Evolutionary conservation across 106 monocot genomes (phyloP).

Genomic region (Acorus gramineus): DNA sequence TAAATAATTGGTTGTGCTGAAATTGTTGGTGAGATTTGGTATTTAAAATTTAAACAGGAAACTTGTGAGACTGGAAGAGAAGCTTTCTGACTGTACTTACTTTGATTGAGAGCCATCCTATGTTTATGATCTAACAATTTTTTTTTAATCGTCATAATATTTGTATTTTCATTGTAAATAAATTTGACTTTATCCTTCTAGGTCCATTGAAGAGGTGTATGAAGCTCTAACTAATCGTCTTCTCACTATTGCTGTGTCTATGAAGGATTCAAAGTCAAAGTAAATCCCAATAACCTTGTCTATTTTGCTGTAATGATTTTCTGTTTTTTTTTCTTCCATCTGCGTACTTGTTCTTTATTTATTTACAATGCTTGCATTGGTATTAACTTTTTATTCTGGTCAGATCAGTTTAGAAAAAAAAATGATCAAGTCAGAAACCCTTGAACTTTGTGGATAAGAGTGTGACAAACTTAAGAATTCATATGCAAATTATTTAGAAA

Average conservation of each 20-base stretch:
- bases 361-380: background rate
- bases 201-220: constrained; percentile 72
- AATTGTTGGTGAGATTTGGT: too few species aligned
- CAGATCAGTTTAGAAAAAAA: too few species aligned
- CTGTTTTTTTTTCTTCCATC: background rate
- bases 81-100: too few species aligned
- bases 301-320: background rate
- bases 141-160: background rate
- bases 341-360: background rate
- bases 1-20: too few species aligned
- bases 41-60: too few species aligned
- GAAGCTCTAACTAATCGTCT: constrained; percentile 51
- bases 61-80: too few species aligned
- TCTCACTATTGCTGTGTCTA: constrained; percentile 17
- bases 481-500: too few species aligned
- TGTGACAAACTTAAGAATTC: too few species aligned
- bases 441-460: too few species aligned
- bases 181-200: constrained; percentile 8
- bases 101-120: too few species aligned
- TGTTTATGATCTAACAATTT: background rate
- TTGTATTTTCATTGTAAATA: background rate
- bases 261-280: constrained; percentile 37
- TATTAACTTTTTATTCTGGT: too few species aligned
- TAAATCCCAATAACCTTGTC: constrained; percentile 16
- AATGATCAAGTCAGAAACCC: too few species aligned